These are phyloP conservation scores for Fusarium sp. DNA, from an alignment of 2,329 filamentous ascomycete species.

Conservation along the genomic window DNA sequence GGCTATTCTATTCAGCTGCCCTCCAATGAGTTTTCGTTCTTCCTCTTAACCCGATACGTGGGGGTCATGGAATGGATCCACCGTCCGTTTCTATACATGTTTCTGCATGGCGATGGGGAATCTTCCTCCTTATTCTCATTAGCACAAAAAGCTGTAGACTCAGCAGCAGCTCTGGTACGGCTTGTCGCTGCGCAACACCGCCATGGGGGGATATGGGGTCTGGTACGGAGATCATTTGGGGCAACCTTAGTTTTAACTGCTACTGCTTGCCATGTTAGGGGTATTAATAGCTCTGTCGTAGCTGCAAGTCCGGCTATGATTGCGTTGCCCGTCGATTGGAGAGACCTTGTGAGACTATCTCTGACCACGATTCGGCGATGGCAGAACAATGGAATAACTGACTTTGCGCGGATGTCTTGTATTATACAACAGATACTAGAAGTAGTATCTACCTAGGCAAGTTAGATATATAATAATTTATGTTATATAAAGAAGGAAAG, in stretches of 20 bases:
- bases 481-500: no score
- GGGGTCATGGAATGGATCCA: slow-evolving; percentile 1
- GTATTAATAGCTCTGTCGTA: no score
- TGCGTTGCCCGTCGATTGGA: neutral
- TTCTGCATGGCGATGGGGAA: neutral
- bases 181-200: neutral
- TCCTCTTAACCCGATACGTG: slow-evolving; percentile 1
- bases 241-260: neutral
- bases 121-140: neutral
- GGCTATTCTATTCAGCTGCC: neutral
- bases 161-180: neutral
- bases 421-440: neutral
- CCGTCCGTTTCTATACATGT: neutral
- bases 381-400: neutral
- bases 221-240: slow-evolving; percentile 1
- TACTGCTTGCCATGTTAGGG: neutral
- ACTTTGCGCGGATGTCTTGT: neutral
- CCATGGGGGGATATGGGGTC: slow-evolving; percentile 1
- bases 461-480: no score
- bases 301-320: neutral
- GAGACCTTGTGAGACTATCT: neutral
- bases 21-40: slow-evolving; percentile 2
- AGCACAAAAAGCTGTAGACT: neutral
- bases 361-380: neutral
- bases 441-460: no score